These are phyloP conservation scores for Cercospora nicotianae DNA, from an alignment of 2,329 filamentous ascomycete species.

Conservation along the genomic window DNA sequence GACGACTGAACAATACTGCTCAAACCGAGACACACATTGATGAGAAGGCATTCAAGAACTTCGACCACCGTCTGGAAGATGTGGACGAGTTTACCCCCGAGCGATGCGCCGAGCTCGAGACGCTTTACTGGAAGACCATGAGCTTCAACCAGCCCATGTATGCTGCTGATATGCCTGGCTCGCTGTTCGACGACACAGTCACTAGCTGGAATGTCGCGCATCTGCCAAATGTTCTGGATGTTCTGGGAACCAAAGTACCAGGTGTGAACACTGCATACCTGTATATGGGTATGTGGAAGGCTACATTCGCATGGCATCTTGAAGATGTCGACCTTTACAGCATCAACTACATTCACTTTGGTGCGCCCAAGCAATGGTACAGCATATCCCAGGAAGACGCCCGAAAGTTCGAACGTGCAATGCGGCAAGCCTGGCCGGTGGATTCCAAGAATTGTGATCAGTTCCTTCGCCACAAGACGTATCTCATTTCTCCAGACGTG, in stretches of 20 bases:
- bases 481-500: slow-evolving; percentile 88
- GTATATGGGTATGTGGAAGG: slow-evolving; percentile 99
- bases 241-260: slow-evolving; percentile 90
- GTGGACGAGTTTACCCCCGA: slow-evolving; percentile 86
- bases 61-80: slow-evolving; percentile 82
- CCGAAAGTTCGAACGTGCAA: slow-evolving; percentile 85
- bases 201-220: slow-evolving; percentile 93
- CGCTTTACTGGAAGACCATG: slow-evolving; percentile 94
- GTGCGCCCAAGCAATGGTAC: slow-evolving; percentile 98
- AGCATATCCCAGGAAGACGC: slow-evolving; percentile 97
- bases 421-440: slow-evolving; percentile 91
- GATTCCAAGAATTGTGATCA: slow-evolving; percentile 96
- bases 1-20: slow-evolving; percentile 79
- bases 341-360: slow-evolving; percentile 99
- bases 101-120: slow-evolving; percentile 90
- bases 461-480: slow-evolving; percentile 96
- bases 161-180: slow-evolving; percentile 93
- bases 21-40: slow-evolving; percentile 79
- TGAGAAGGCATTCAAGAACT: slow-evolving; percentile 84
- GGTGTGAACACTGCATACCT: slow-evolving; percentile 98
- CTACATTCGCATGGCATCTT: slow-evolving; percentile 97
- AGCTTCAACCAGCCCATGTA: slow-evolving; percentile 95
- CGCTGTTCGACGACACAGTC: slow-evolving; percentile 83
- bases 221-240: slow-evolving; percentile 87
- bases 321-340: slow-evolving; percentile 99